Percentiles rank a stretch among this genome's conserved stretches.
Conservation (phyloP, 805 yeast species). For the Nakazawaea ishiwadae region DNA sequence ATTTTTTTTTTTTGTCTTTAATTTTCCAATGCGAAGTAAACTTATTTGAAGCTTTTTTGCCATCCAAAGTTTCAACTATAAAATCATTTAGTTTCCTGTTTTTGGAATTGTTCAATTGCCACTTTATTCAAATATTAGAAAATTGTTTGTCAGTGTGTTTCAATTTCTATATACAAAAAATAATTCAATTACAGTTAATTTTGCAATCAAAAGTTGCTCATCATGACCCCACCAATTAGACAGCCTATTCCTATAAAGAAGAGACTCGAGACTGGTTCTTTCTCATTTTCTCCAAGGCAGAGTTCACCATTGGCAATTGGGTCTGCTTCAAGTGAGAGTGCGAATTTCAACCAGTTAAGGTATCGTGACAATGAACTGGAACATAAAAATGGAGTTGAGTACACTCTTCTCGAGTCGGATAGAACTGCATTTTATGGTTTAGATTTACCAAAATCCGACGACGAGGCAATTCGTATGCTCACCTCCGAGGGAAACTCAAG, state of each 20-base stretch:
- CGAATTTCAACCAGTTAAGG: neutral
- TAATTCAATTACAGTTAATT: too few species aligned
- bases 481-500: conserved; percentile 19
- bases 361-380: neutral
- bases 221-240: conserved; percentile 3
- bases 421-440: conserved; percentile 33
- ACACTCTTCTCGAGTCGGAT: conserved; percentile 16
- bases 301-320: conserved; percentile 3
- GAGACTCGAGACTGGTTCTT: conserved; percentile 2
- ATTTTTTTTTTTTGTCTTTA: too few species aligned
- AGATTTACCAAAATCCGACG: conserved; percentile 53
- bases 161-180: too few species aligned
- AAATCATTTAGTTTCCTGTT: too few species aligned
- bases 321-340: neutral
- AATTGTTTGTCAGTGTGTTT: too few species aligned
- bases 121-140: too few species aligned
- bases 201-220: too few species aligned
- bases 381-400: neutral
- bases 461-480: conserved; percentile 21
- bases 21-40: too few species aligned
- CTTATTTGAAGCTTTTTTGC: too few species aligned
- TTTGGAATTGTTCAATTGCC: too few species aligned
- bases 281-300: conserved; percentile 2
- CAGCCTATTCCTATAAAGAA: conserved; percentile 8
- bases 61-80: too few species aligned